A percentile compares a stretch with the other conserved stretches of the same genome.
phyloP scores from a whole-genome alignment of 2,329 filamentous ascomycete genomes.

The Diplodia scrobiculata region DNA sequence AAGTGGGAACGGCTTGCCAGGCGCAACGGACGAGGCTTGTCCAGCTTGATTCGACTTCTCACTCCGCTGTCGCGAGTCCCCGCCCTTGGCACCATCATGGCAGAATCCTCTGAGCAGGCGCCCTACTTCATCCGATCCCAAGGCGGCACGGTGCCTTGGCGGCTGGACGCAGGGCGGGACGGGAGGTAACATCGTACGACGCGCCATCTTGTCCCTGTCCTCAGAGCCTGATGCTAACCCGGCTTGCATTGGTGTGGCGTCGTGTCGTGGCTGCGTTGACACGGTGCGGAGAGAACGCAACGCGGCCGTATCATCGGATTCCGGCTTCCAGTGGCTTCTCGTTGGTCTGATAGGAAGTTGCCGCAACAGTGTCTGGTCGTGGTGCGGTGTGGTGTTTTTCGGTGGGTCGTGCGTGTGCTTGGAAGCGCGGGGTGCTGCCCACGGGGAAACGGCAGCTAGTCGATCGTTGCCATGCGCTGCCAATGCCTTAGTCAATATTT shows the following conservation, averaged over 20 bases:
- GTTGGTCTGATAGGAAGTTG: constrained; percentile 9
- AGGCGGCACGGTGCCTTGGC: constrained; percentile 17
- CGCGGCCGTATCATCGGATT: not conserved
- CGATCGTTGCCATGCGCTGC: constrained; percentile 15
- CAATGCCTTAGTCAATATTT: not conserved
- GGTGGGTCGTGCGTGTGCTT: not conserved
- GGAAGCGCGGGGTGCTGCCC: constrained; percentile 12
- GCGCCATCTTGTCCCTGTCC: not conserved
- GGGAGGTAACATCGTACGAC: constrained; percentile 14
- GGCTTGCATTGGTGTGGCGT: constrained; percentile 3
- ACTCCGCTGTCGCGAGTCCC: not conserved
- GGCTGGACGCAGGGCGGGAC: not conserved
- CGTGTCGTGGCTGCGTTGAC: not conserved
- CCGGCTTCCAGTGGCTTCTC: constrained; percentile 7
- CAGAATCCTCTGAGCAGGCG: not conserved
- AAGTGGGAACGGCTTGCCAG: constrained; percentile 23
- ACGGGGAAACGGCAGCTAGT: constrained; percentile 22
- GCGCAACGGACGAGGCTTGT: constrained; percentile 17
- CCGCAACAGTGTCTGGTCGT: not conserved
- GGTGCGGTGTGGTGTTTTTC: not conserved
- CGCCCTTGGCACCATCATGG: constrained; percentile 13
- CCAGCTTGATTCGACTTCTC: constrained; percentile 21
- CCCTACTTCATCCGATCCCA: not conserved
- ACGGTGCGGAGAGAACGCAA: not conserved
- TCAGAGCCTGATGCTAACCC: not conserved